phyloP scores from a whole-genome alignment of 2,329 filamentous ascomycete genomes.

The Laburnicola sp. region DNA sequence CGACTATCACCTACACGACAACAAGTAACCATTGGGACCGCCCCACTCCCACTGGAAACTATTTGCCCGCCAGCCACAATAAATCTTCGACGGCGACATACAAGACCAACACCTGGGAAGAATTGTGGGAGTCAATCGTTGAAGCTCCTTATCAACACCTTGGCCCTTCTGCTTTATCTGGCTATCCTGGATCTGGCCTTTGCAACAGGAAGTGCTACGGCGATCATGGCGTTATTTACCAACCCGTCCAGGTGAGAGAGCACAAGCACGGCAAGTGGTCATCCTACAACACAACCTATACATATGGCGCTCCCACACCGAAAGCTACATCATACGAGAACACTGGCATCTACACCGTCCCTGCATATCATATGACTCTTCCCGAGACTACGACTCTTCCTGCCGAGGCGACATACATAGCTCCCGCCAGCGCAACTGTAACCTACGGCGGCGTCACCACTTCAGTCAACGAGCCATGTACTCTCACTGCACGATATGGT shows the following conservation, averaged over 20 bases:
- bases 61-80: constrained; percentile 21
- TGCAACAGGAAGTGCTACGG: constrained; percentile 24
- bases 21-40: constrained; percentile 1
- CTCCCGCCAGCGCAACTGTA: constrained; percentile 24
- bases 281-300: constrained; percentile 23
- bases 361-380: constrained; percentile 31
- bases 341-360: constrained; percentile 36
- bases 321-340: constrained; percentile 32
- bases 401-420: constrained; percentile 28
- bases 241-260: constrained; percentile 35
- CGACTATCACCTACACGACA: constrained; percentile 24
- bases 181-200: constrained; percentile 35
- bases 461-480: constrained; percentile 26
- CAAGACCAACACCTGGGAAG: constrained; percentile 29
- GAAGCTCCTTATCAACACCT: constrained; percentile 34
- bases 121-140: constrained; percentile 37
- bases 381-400: constrained; percentile 23
- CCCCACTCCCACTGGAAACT: constrained; percentile 18
- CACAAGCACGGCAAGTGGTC: constrained; percentile 37
- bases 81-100: constrained; percentile 12
- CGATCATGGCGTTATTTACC: constrained; percentile 15
- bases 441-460: constrained; percentile 34
- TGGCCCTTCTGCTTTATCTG: constrained; percentile 32
- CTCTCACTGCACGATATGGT: constrained; percentile 29
- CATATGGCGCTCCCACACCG: constrained; percentile 32